A percentile compares a stretch with the other conserved stretches of the same genome.
Conservation (phyloP, 78 protist species). For the Cavenderia fasciculata region DNA sequence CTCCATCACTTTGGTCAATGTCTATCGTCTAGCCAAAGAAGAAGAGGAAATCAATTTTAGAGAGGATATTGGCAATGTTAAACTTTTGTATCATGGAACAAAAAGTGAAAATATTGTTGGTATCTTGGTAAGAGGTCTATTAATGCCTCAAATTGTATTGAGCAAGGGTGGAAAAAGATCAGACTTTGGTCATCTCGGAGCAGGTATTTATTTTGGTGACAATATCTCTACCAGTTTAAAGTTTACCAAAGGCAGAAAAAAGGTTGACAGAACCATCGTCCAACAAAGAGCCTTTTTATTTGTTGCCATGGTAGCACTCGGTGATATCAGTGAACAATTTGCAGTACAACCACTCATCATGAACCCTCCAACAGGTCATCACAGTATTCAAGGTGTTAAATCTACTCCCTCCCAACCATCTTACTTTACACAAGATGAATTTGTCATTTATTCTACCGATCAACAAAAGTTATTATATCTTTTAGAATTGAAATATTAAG, state of each 20-base stretch:
- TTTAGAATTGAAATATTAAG: slow-evolving; percentile 42
- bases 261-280: neutral
- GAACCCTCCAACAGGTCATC: slow-evolving; percentile 5
- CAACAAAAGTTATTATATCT: slow-evolving; percentile 49
- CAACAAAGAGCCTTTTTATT: too few relatives aligned
- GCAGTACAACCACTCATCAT: neutral
- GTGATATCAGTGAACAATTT: neutral
- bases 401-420: neutral
- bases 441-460: slow-evolving; percentile 10
- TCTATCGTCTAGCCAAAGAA: neutral
- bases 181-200: slow-evolving; percentile 46
- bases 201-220: slow-evolving; percentile 30
- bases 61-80: slow-evolving; percentile 21
- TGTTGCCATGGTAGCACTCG: slow-evolving; percentile 19
- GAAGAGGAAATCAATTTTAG: neutral
- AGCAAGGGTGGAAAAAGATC: slow-evolving; percentile 22
- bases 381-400: slow-evolving; percentile 34
- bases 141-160: slow-evolving; percentile 10
- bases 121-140: slow-evolving; percentile 8
- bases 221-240: neutral
- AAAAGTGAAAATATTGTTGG: slow-evolving; percentile 30
- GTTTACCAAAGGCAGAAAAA: neutral
- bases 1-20: neutral
- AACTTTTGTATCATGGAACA: slow-evolving; percentile 42
- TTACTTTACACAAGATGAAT: slow-evolving; percentile 39